Base-by-base conservation (phyloP, 2,329 filamentous ascomycete genomes). In the Fusarium sp. region DNA sequence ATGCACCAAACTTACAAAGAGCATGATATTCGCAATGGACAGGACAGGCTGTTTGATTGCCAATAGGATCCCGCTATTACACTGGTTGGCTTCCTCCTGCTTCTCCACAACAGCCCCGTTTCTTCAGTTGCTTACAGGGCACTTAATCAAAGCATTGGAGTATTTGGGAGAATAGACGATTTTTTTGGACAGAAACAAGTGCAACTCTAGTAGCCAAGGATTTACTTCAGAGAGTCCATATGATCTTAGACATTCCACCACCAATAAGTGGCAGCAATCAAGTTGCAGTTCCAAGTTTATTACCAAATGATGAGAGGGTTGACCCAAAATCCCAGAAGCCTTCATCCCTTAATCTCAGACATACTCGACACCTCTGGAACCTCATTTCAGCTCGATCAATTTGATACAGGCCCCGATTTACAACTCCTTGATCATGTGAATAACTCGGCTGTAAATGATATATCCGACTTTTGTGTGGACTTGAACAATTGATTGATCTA, bases 251-350 rank as follows among this genome's bases (percentile, higher is more conserved):
- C 4, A 25, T 25, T 10, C 9, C 8, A 5, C 4, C 4, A 3
- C 19, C 5, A 10, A 6, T 2, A 2, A 25, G 3, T 0, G 10
- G n/a, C 10, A 30, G 14, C 11, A 33, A 17, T 2, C n/a, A 9
- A 7, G 4, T 15, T 1, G 33, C 1, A 9, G 17, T 9, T n/a
- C 17, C 7, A n/a, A 20, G 2, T 2, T 0, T 19, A 2, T 9
- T 6, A 4, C 2, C 6, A 11, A 7, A 8, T 8, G 10, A 33
- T 7, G 7, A 9, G 6, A 22, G 10, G 1, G 8, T 10, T 1
- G 8, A 41, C 4, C 17, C 27, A 1, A 1, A 1, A n/a, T 13
- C 0, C 0, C 9, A 3, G 46, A 14, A 4, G 1, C 1, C 1
- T 20, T 20, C 0, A 15, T 14, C 10, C 2, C 25, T 0, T 41